These are phyloP conservation scores for Punica granatum DNA, from an alignment of 345 rosid species.

Conservation along the genomic window DNA sequence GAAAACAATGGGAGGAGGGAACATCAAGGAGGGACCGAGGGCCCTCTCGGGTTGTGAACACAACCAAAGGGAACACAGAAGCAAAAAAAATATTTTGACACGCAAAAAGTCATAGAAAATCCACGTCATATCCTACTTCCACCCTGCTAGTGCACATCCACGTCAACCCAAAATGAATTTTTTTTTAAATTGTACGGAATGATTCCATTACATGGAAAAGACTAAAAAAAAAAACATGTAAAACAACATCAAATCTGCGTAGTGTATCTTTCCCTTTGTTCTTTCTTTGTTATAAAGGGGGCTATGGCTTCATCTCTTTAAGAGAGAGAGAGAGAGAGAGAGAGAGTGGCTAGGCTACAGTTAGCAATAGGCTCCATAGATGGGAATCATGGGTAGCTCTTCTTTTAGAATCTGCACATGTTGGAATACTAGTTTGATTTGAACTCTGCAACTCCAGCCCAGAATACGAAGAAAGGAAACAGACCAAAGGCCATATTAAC, in stretches of 20 bases:
- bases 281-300: not conserved
- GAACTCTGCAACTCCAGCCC: not conserved
- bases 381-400: not conserved
- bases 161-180: conserved; percentile 14
- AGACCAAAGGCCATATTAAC: not conserved
- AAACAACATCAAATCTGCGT: conserved; percentile 2
- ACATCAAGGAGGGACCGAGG: conserved; percentile 8
- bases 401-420: not conserved
- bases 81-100: conserved; percentile 25
- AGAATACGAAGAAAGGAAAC: too few species aligned
- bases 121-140: conserved; percentile 37
- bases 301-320: not conserved
- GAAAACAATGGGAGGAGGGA: not conserved
- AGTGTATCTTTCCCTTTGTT: not conserved
- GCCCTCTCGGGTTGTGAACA: conserved; percentile 27
- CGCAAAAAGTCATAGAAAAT: conserved; percentile 12
- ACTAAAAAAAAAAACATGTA: not conserved
- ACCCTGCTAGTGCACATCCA: conserved; percentile 31
- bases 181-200: not conserved
- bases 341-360: not conserved
- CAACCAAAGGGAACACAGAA: conserved; percentile 17
- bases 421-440: not conserved
- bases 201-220: not conserved
- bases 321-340: not conserved
- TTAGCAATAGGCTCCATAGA: not conserved